Base-by-base conservation (phyloP, 2,329 filamentous ascomycete genomes). In the Pseudopithomyces maydicus region DNA sequence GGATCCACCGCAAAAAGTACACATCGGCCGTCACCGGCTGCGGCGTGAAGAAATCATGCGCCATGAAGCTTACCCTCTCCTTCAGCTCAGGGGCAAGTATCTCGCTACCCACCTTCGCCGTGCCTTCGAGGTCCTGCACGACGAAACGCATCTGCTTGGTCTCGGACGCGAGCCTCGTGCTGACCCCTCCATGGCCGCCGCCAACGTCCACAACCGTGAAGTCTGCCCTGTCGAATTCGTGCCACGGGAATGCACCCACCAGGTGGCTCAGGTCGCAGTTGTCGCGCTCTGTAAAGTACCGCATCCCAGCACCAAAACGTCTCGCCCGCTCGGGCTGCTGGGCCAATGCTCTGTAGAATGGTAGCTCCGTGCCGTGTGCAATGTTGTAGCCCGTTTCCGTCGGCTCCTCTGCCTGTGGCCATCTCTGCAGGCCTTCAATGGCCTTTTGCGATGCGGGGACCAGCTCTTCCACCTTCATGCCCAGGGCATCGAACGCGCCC, bases 1-100 rank as follows among this genome's bases (percentile, higher is more conserved):
- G 68, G 38, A 74, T 74, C 51, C 68, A 70, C 17, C 56, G 56
- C 42, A 58, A 46, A 36, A 48, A 48, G 19, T 48, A 48, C 2
- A 48, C 19, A 11, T 48, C 45, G 5, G 45, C 45, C 2, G 5
- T 12, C 2, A n/a, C 19, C 6, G 11, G 12, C 20, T 48, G 45
- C 1, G 32, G 32, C 2, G 45, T 38, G 19, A 48, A 48, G 32
- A 48, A 48, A 19, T 48, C 45, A 15, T 48, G 45, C 11, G 17
- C 19, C 19, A 23, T 22, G 19, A 48, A 48, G 3, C 38, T 20
- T 1, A 48, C 33, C 8, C 45, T 4, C 2, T 33, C 20, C 19
- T 48, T 33, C 19, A 48, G 33, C 33, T n/a, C 19, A 7, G 39
- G 7, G 17, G 35, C 7, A n/a, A 38, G 35, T 5, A 38, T n/a